These are phyloP conservation scores for Aphanocladium album DNA, from an alignment of 2,329 filamentous ascomycete species.

Conservation along the genomic window DNA sequence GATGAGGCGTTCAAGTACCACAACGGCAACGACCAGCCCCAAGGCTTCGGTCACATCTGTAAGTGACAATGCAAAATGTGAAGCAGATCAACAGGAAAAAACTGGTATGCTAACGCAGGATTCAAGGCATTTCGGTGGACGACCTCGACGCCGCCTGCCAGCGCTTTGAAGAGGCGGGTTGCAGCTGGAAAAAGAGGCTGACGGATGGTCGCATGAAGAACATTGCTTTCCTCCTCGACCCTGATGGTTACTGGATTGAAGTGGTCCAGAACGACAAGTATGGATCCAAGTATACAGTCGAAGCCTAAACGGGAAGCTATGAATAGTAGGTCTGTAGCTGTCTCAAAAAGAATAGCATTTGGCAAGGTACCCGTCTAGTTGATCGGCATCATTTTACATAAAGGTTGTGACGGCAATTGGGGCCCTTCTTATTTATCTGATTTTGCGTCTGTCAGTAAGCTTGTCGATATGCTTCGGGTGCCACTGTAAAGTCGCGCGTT, in stretches of 20 bases:
- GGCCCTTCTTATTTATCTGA: not conserved
- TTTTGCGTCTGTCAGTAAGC: not conserved
- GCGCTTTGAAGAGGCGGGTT: conserved; percentile 74
- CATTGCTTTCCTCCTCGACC: conserved; percentile 85
- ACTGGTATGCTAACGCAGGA: not conserved
- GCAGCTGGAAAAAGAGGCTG: conserved; percentile 91
- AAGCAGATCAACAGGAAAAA: not conserved
- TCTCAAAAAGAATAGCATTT: not conserved
- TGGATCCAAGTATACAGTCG: conserved; percentile 48
- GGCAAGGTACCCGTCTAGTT: not conserved
- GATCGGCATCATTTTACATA: not conserved
- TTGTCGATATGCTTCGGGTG: not conserved
- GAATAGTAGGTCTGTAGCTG: not conserved
- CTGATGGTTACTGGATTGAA: conserved; percentile 81
- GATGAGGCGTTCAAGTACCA: conserved; percentile 82
- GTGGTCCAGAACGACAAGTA: conserved; percentile 73
- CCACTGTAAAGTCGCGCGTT: not conserved
- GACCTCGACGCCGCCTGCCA: conserved; percentile 82
- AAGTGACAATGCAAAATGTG: conserved; percentile 28
- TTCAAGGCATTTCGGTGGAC: conserved; percentile 70
- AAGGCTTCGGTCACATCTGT: conserved; percentile 95
- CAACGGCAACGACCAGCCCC: conserved; percentile 83
- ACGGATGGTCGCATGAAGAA: conserved; percentile 92
- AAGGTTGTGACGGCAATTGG: not conserved
- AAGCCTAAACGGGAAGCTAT: conserved; percentile 14